phyloP scores from a whole-genome alignment of 2,329 filamentous ascomycete genomes.

The Sordariomycetes sp. region DNA sequence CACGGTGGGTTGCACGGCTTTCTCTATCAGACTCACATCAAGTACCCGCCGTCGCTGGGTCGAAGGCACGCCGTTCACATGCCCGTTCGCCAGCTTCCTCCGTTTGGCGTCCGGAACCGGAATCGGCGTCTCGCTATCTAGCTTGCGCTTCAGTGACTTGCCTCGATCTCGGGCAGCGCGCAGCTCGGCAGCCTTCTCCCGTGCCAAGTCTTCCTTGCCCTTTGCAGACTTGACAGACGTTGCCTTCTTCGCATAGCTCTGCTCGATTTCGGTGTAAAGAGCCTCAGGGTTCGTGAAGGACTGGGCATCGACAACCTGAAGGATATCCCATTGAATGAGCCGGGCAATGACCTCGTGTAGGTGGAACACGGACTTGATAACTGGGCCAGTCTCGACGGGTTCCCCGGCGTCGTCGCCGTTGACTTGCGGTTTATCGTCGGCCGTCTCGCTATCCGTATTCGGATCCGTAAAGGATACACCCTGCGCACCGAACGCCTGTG shows the following conservation, averaged over 20 bases:
- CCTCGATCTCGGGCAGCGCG: slow-evolving; percentile 41
- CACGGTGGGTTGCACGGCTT: background rate
- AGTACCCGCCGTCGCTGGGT: slow-evolving; percentile 29
- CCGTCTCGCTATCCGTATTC: slow-evolving; percentile 12
- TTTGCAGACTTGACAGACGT: slow-evolving; percentile 40
- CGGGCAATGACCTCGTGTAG: slow-evolving; percentile 39
- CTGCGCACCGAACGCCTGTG: slow-evolving; percentile 45
- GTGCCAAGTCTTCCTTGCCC: slow-evolving; percentile 51
- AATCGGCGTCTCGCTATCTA: slow-evolving; percentile 28
- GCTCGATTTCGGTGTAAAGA: slow-evolving; percentile 49
- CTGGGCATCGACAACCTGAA: slow-evolving; percentile 50
- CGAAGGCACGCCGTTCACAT: slow-evolving; percentile 17
- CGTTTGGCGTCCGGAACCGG: slow-evolving; percentile 33
- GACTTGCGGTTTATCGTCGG: slow-evolving; percentile 12
- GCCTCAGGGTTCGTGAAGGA: slow-evolving; percentile 54
- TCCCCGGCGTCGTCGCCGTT: slow-evolving; percentile 22
- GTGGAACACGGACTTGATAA: slow-evolving; percentile 34
- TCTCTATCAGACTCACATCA: slow-evolving; percentile 32
- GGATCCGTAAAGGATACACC: slow-evolving; percentile 11
- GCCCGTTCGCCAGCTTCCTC: slow-evolving; percentile 42
- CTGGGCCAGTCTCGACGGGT: slow-evolving; percentile 15
- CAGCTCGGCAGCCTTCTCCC: slow-evolving; percentile 42
- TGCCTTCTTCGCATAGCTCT: slow-evolving; percentile 42
- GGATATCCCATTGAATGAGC: slow-evolving; percentile 53
- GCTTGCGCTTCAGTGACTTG: slow-evolving; percentile 37